Conservation (phyloP, 176 grass and related monocot species). For the Hyparrhenia diplandra region DNA sequence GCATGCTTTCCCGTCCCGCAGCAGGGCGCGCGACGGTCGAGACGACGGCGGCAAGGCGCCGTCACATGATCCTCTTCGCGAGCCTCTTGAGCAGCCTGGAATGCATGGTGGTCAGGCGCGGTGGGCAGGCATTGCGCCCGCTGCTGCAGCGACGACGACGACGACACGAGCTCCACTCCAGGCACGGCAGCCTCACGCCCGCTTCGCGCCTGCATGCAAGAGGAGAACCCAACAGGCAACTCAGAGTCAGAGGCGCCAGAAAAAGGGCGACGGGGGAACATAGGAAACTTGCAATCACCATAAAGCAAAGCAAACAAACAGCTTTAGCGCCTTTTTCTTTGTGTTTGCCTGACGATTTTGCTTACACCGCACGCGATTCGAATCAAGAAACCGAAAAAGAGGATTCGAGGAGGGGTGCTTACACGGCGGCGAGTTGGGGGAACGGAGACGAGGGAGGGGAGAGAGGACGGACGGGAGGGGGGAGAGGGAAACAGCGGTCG, state of each 20-base stretch:
- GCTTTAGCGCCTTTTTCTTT: conserved; percentile 19
- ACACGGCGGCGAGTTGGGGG: not conserved
- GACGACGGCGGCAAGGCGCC: not conserved
- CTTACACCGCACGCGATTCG: conserved; percentile 50
- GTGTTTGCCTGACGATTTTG: conserved; percentile 22
- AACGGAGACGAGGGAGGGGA: conserved; percentile 11
- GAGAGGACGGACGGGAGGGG: not conserved
- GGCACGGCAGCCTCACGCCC: conserved; percentile 31
- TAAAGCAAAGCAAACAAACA: conserved; percentile 38
- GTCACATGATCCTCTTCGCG: conserved; percentile 51
- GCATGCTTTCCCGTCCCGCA: conserved; percentile 6
- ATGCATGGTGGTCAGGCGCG: conserved; percentile 36
- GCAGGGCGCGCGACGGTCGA: not conserved
- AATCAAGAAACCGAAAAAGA: conserved; percentile 17
- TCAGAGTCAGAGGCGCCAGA: conserved; percentile 21
- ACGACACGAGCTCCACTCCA: not conserved
- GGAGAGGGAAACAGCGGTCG: conserved; percentile 32
- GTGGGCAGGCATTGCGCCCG: conserved; percentile 26
- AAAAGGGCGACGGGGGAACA: not conserved
- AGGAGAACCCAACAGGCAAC: conserved; percentile 17
- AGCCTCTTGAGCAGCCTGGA: conserved; percentile 43
- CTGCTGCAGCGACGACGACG: not conserved
- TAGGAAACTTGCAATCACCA: conserved; percentile 41
- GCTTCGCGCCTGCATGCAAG: conserved; percentile 25
- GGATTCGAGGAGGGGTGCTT: conserved; percentile 30